Conservation (phyloP, 2,329 filamentous ascomycete species). For the Fusarium sp. region DNA sequence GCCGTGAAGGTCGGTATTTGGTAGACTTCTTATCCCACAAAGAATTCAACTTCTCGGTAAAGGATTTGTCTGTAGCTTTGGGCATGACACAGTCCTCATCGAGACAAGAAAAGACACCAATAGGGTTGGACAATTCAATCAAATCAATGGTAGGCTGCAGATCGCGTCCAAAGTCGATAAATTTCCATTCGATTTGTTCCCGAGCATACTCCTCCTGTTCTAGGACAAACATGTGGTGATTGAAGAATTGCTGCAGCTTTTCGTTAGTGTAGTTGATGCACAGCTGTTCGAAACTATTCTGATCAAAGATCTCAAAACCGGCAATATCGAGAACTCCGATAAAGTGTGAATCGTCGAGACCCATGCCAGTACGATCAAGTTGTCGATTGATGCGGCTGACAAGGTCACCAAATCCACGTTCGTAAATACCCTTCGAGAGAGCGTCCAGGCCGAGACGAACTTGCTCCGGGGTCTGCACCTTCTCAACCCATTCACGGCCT, state of each 20-base stretch:
- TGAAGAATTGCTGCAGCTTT: conserved; percentile 99
- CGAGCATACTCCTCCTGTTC: conserved; percentile 98
- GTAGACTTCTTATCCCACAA: conserved; percentile 96
- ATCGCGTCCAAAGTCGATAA: conserved; percentile 98
- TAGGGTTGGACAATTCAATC: conserved; percentile 95
- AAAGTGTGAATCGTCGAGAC: conserved; percentile 91
- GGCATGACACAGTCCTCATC: conserved; percentile 99
- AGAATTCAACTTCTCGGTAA: conserved; percentile 97
- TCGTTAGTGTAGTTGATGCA: conserved; percentile 99
- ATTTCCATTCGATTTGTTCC: conserved; percentile 99
- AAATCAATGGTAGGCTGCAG: conserved; percentile 97
- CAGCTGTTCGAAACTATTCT: conserved; percentile 98
- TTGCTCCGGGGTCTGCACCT: conserved; percentile 97
- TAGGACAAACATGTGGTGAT: conserved; percentile 99
- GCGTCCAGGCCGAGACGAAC: conserved; percentile 92
- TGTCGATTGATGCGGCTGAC: conserved; percentile 93
- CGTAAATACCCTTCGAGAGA: conserved; percentile 96
- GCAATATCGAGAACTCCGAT: conserved; percentile 99
- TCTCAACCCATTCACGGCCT: conserved; percentile 97
- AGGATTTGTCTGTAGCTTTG: conserved; percentile 96
- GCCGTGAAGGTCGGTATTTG: conserved; percentile 91
- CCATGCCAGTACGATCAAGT: conserved; percentile 87
- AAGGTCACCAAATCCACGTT: conserved; percentile 93
- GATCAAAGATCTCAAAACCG: conserved; percentile 98
- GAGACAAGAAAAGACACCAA: conserved; percentile 97